phyloP scores from a whole-genome alignment of 176 grass and related monocot species.

The Saccharum officinarum region DNA sequence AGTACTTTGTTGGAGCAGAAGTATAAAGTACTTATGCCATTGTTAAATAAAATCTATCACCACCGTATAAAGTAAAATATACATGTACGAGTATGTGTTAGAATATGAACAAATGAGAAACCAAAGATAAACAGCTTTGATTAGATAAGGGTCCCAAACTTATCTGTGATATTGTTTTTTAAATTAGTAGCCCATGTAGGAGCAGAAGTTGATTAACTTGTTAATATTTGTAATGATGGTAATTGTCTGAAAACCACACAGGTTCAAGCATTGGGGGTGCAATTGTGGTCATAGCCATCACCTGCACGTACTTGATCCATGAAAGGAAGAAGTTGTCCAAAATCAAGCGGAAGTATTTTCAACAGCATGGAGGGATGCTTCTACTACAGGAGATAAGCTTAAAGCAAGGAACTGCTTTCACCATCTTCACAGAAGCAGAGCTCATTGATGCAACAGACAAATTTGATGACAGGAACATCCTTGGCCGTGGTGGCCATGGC shows the following conservation, averaged over 20 bases:
- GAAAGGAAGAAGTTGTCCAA: conserved; percentile 40
- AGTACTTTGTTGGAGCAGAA: too few relatives aligned
- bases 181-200: too few relatives aligned
- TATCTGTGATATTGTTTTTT: too few relatives aligned
- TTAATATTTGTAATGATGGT: too few relatives aligned
- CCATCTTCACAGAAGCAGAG: conserved; percentile 32
- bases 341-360: conserved; percentile 38
- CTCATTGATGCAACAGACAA: conserved; percentile 35
- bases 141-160: too few relatives aligned
- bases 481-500: conserved; percentile 17
- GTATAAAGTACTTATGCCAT: too few relatives aligned
- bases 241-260: background rate
- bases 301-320: background rate
- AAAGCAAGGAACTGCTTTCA: conserved; percentile 11
- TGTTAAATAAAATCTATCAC: too few relatives aligned
- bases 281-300: background rate
- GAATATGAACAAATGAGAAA: too few relatives aligned
- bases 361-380: conserved; percentile 32
- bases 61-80: too few relatives aligned
- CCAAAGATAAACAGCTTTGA: too few relatives aligned
- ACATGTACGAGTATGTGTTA: too few relatives aligned
- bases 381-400: conserved; percentile 26
- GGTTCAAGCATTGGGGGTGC: background rate
- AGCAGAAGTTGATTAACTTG: too few relatives aligned
- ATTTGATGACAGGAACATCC: conserved; percentile 33